Base-by-base conservation (phyloP, 148 eudicot genomes). In the Arbutus unedo region DNA sequence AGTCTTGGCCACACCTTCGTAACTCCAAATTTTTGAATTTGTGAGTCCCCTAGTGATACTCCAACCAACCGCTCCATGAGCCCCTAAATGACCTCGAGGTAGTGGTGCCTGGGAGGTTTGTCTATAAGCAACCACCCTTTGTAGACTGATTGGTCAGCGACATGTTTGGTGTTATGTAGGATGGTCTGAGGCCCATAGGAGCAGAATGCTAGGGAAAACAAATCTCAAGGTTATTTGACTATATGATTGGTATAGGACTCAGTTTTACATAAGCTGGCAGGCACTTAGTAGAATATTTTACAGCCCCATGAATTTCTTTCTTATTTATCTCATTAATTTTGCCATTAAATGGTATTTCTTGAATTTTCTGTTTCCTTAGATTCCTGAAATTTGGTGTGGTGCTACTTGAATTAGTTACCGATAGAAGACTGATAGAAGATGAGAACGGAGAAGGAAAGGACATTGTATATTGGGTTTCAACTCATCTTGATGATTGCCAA, bases 391-490 rank as follows among this genome's bases (percentile, higher is more conserved):
- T 93, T 21, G 99, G 99, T 0, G 97, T 96, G 10, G 93, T 96
- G 81, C 90, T 96, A 64, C 88, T 93, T 11, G 99, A 96, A 85
- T 71, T 96, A 18, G 85, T 96, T 78, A 94, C 98, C 0, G 97
- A 98, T 47, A 89, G 85, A 77, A 89, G 82, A 38, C 89, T 97
- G 2, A 83, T 93, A 3, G 98, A 93, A 77, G 92, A 92, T 48
- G 89, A 80, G 7, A 94, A 83, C 55, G 97, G 94, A 73, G 98
- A 96, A 80, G 98, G 92, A 19, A 93, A 85, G 83, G 95, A 94
- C 86, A 85, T 96, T 23, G 96, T 94, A 14, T 90, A 86, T 54
- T 95, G 95, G 97, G 93, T 91, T 49, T 84, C 89, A 49, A 88
- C 82, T 72, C 86, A 83, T 84, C 84, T 88, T 10, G 55, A 79